These are phyloP conservation scores for Ruellia speciosa DNA, from an alignment of 305 asterid genomes.

Conservation along the genomic window DNA sequence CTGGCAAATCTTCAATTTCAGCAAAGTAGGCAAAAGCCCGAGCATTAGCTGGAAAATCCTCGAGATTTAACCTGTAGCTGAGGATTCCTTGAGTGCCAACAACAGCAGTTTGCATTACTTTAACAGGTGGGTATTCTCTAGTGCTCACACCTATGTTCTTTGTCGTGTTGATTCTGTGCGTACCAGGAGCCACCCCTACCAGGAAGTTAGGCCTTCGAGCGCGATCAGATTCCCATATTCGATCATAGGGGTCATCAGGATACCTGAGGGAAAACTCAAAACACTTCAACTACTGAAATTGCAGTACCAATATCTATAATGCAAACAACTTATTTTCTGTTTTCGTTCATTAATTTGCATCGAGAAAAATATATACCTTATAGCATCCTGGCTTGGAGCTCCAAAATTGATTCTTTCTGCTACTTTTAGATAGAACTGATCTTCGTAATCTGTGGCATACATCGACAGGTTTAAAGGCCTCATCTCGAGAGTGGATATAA, in stretches of 20 bases:
- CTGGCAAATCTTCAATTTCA: slow-evolving; percentile 67
- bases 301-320: too few species aligned
- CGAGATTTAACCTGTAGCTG: slow-evolving; percentile 74
- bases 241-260: slow-evolving; percentile 91
- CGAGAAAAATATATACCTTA: slow-evolving; percentile 40
- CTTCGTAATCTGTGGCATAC: slow-evolving; percentile 95
- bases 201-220: slow-evolving; percentile 68
- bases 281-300: not conserved
- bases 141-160: slow-evolving; percentile 51
- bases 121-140: slow-evolving; percentile 90
- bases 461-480: slow-evolving; percentile 79
- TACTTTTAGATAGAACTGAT: slow-evolving; percentile 55
- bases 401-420: slow-evolving; percentile 87
- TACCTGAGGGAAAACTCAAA: slow-evolving; percentile 48
- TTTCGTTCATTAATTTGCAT: not conserved
- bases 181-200: slow-evolving; percentile 89
- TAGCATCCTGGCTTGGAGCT: slow-evolving; percentile 43
- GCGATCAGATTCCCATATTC: slow-evolving; percentile 92
- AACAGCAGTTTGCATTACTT: slow-evolving; percentile 95
- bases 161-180: slow-evolving; percentile 67
- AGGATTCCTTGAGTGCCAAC: slow-evolving; percentile 69
- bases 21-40: slow-evolving; percentile 92
- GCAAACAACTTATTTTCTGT: too few species aligned
- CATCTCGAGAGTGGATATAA: slow-evolving; percentile 86
- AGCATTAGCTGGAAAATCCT: slow-evolving; percentile 88